Evolutionary conservation across 805 yeast genomes (phyloP), one percentile per base, ranked within the genome.

Genomic region (Hanseniaspora valbyensis): DNA sequence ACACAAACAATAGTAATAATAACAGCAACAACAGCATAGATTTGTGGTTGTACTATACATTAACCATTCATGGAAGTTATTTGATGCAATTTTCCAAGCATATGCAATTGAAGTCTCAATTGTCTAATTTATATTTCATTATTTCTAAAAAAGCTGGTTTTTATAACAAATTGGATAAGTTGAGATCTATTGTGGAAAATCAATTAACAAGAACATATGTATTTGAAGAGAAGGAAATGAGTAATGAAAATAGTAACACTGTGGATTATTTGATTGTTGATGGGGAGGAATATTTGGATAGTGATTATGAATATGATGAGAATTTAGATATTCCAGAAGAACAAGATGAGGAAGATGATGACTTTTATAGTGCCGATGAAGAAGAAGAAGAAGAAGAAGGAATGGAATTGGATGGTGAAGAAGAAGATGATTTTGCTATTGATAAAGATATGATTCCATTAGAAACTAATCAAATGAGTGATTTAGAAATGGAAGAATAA

Each of bases 11-110:
- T 30, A 34, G 41, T 33, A 36, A 29, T 16, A 36, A 29, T 16
- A 49, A 34, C 25, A 33, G 16, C 25, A 46, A 32, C 12, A 46
- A 32, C 32, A 44, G 42, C 25, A 48, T 70, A 55, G 75, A 74
- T 4, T 71, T 71, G 4, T 92, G 97, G 97, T 77, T 90, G 50
- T 84, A 86, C 63, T 87, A 94, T 89, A 70, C 87, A 24, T 69
- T 92, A 59, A 74, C 90, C 40, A 70, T 78, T 4, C 94, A 87
- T 62, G 97, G 96, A 42, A 86, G 85, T 1, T 75, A 80, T 55
- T 68, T 72, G 45, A 66, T 40, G 66, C 34, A 60, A 65, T 36
- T 61, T 69, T 34, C 70, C 70, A 52, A 70, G 77, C 50, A 48
- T 10, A 16, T 40, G n/a, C 39, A 48, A n/a, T 71, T 80, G 51